phyloP scores from a whole-genome alignment of 768 basidiomycete genomes.

The Daedaleopsis sinensis region DNA sequence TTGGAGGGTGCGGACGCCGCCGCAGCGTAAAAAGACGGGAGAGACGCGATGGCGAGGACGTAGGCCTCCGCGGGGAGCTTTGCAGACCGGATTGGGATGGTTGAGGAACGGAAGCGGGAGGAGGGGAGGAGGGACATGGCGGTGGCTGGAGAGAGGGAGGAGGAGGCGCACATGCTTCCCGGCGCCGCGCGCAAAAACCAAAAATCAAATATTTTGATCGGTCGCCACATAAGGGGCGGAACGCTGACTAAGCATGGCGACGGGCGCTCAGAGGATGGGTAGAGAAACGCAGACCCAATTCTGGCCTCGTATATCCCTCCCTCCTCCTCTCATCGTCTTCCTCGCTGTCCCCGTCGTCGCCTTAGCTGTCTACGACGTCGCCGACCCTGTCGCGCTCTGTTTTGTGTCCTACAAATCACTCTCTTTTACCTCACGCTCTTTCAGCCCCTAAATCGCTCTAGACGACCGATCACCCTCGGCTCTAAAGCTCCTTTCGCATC shows the following conservation, averaged over 20 bases:
- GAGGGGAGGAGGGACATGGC: conserved; percentile 39
- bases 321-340: conserved; percentile 25
- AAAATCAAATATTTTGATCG: conserved; percentile 19
- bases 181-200: neutral
- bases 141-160: neutral
- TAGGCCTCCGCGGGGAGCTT: conserved; percentile 51
- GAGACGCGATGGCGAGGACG: conserved; percentile 57
- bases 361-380: conserved; percentile 29
- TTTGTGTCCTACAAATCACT: conserved; percentile 9
- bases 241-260: conserved; percentile 14
- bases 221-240: neutral
- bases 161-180: conserved; percentile 1
- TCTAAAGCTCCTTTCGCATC: conserved; percentile 30
- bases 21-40: conserved; percentile 56
- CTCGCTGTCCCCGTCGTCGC: conserved; percentile 23
- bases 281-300: conserved; percentile 3
- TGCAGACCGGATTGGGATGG: conserved; percentile 35
- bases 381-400: conserved; percentile 15
- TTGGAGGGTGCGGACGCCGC: conserved; percentile 66
- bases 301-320: conserved; percentile 15
- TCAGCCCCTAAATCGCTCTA: conserved; percentile 36
- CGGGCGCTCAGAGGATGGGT: conserved; percentile 10
- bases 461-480: conserved; percentile 26
- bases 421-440: conserved; percentile 27
- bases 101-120: conserved; percentile 25